These are phyloP conservation scores for Tulasnella sp. DNA, from an alignment of 768 basidiomycete species.

Conservation along the genomic window DNA sequence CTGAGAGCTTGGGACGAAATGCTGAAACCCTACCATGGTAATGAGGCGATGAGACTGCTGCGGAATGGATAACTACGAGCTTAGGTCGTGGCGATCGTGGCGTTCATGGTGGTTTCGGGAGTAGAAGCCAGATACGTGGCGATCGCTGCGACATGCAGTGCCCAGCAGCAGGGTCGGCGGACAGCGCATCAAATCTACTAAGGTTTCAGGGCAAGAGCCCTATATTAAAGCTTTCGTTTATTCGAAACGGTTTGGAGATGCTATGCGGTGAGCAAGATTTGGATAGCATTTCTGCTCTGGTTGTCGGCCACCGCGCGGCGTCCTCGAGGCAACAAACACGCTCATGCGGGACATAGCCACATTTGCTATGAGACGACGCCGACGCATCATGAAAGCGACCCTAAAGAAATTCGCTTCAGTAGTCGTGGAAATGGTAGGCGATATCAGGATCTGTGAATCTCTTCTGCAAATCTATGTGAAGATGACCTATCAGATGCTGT, in stretches of 20 bases:
- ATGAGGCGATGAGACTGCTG: too few species aligned
- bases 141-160: background rate
- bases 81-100: background rate
- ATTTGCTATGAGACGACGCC: background rate
- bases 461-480: background rate
- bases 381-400: too few species aligned
- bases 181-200: background rate
- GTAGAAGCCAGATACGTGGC: background rate
- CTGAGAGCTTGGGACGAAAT: background rate
- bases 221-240: background rate
- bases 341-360: background rate
- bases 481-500: background rate
- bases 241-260: background rate
- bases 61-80: background rate
- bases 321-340: background rate
- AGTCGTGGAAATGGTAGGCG: background rate
- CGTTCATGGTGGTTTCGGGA: background rate
- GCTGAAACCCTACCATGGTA: background rate
- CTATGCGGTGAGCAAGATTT: background rate
- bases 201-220: background rate
- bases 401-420: background rate
- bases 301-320: background rate
- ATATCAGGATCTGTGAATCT: background rate
- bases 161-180: background rate
- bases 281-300: background rate